Evolutionary conservation across 192 early-diverging fungal genomes (phyloP).

Genomic region (Coemansia sp.): DNA sequence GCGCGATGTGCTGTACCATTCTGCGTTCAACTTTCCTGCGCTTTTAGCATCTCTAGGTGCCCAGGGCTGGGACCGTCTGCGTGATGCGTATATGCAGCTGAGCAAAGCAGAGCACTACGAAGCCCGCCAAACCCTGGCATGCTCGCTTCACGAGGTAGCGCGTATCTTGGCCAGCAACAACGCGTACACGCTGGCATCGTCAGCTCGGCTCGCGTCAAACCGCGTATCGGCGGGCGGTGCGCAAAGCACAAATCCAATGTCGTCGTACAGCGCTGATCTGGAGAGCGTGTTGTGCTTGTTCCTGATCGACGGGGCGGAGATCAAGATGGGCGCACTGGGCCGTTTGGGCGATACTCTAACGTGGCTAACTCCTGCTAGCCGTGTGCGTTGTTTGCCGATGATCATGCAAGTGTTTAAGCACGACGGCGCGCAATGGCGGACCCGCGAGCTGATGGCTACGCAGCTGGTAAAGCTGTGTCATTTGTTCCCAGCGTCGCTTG

Average conservation of each 20-base stretch:
- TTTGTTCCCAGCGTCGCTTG: conserved; percentile 59
- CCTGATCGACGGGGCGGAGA: conserved; percentile 55
- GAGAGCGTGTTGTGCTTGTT: conserved; percentile 52
- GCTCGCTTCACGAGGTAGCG: conserved; percentile 55
- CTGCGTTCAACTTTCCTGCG: conserved; percentile 54
- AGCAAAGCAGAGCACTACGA: conserved; percentile 52
- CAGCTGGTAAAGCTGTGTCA: conserved; percentile 66
- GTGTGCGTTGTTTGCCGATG: conserved; percentile 66
- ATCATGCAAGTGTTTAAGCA: conserved; percentile 67
- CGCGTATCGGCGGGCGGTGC: conserved; percentile 13
- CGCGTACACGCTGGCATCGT: neutral
- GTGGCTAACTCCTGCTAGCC: conserved; percentile 59
- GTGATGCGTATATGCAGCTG: conserved; percentile 52
- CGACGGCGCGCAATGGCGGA: conserved; percentile 70
- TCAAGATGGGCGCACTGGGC: conserved; percentile 69
- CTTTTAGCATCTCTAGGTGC: conserved; percentile 33
- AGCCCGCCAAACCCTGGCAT: conserved; percentile 50
- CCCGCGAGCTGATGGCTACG: conserved; percentile 66
- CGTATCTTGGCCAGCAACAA: conserved; percentile 28
- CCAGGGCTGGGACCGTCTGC: conserved; percentile 48
- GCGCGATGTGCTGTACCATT: conserved; percentile 47
- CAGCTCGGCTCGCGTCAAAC: conserved; percentile 15
- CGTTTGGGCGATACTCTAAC: conserved; percentile 66
- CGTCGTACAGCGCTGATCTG: conserved; percentile 32
- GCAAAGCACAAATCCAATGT: conserved; percentile 1